Conservation (phyloP, 306 rosid genomes). For the Vicia sativa region DNA sequence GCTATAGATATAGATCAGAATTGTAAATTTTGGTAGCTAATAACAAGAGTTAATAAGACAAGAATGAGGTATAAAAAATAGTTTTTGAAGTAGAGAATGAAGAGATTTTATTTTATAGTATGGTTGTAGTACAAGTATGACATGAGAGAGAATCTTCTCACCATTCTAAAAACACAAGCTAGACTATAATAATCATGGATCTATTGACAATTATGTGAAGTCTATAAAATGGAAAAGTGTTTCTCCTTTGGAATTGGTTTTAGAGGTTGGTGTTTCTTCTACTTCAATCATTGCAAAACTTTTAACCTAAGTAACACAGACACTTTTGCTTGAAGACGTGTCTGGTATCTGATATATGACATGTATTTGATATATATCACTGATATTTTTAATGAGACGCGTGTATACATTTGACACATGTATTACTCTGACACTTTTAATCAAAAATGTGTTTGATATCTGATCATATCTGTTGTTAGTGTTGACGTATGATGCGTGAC, state of each 20-base stretch:
- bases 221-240: slow-evolving; percentile 31
- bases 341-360: too few relatives aligned
- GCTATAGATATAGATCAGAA: slow-evolving; percentile 28
- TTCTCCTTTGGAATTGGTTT: slow-evolving; percentile 5
- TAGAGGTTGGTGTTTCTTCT: slow-evolving; percentile 15
- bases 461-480: too few relatives aligned
- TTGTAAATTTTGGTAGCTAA: slow-evolving; percentile 9
- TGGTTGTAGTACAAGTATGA: slow-evolving; percentile 42
- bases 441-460: too few relatives aligned
- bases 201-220: slow-evolving; percentile 39
- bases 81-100: slow-evolving; percentile 30
- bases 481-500: too few relatives aligned
- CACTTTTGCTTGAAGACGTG: too few relatives aligned
- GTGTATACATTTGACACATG: too few relatives aligned
- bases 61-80: slow-evolving; percentile 30
- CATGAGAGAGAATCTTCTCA: slow-evolving; percentile 51
- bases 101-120: slow-evolving; percentile 22
- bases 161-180: slow-evolving; percentile 46
- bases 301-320: not conserved
- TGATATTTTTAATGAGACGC: too few relatives aligned
- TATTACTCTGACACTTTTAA: too few relatives aligned
- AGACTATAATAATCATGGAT: slow-evolving; percentile 19
- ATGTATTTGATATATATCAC: too few relatives aligned
- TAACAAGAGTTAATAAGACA: slow-evolving; percentile 37
- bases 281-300: slow-evolving; percentile 10